Base-by-base conservation (phyloP, 164 flowering plant genomes). In the Umbilicus rupestris region DNA sequence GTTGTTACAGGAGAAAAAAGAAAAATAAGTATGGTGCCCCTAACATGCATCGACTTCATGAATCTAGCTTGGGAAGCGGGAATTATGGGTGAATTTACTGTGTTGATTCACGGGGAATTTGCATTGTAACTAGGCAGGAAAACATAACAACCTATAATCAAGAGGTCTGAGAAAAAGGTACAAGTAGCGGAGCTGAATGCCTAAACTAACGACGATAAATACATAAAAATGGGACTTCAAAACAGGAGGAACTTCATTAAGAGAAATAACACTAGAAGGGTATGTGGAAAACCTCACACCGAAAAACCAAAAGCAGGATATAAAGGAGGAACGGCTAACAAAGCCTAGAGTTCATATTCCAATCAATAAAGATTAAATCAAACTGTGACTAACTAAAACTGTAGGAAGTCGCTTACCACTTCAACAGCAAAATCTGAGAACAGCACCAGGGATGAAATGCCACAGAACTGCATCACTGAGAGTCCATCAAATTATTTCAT, bases 241-340 rank as follows among this genome's bases (percentile, higher is more conserved):
- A 28, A 50, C 52, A 50, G 20, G 57, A 50, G 10, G 49, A 50
- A 50, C 57, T 50, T 50, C 57, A 50, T 50, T 50, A 4, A 50
- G 22, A 22, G 6, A 50, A 22, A 50, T 50, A 20, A 50, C 57
- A 50, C 57, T 4, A 15, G n/a, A 45, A 45, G 49, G 49, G 15
- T 5, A 15, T 45, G 49, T 45, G 3, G 17, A 45, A 14, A 45
- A 45, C 19, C 17, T 15, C n/a, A 1, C 16, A 45, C 15, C 5
- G 1, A 17, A 15, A 45, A 45, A 15, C 37, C 7, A 45, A 45
- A n/a, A 45, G 49, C 49, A 45, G n/a, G n/a, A 15, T n/a, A 2
- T 5, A 20, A 49, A 49, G 26, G 28, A n/a, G 55, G 22, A 49
- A 20, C 11, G 22, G 28, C 55, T 20, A 49, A 49, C 10, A 49